These are phyloP conservation scores for Hypoxylon sp. DNA, from an alignment of 2,329 filamentous ascomycete genomes.

Conservation along the genomic window DNA sequence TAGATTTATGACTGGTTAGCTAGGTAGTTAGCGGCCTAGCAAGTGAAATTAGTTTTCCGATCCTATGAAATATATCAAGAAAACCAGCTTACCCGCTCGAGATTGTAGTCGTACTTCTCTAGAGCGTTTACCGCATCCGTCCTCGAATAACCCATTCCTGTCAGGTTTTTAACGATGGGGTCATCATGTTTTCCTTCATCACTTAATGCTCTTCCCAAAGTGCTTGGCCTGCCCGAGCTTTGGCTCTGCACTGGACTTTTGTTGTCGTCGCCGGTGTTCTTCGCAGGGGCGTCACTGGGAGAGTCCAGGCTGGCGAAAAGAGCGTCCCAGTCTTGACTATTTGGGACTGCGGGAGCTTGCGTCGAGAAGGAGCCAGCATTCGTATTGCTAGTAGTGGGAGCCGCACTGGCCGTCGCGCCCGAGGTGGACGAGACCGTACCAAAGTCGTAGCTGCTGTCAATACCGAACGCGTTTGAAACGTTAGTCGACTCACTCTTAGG, in stretches of 20 bases:
- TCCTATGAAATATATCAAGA: conserved; percentile 10
- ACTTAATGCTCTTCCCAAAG: conserved; percentile 74
- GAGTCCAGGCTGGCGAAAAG: conserved; percentile 87
- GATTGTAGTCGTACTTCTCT: conserved; percentile 95
- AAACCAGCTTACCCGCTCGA: conserved; percentile 80
- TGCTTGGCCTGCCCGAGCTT: conserved; percentile 45
- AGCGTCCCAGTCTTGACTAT: conserved; percentile 90
- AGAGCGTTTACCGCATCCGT: conserved; percentile 80
- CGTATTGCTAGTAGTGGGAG: conserved; percentile 54
- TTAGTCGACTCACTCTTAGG: conserved; percentile 64
- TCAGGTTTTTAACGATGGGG: conserved; percentile 89
- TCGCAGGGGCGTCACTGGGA: conserved; percentile 53
- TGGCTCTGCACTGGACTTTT: conserved; percentile 45
- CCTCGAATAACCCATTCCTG: conserved; percentile 87
- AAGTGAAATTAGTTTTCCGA: conserved; percentile 32
- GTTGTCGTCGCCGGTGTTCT: conserved; percentile 42
- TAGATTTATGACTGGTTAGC: conserved; percentile 64
- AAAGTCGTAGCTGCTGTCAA: conserved; percentile 71
- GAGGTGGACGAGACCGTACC: conserved; percentile 59
- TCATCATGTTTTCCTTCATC: conserved; percentile 87
- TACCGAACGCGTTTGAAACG: conserved; percentile 60
- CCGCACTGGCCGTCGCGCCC: conserved; percentile 46
- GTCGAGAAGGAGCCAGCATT: conserved; percentile 55
- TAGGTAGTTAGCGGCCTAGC: conserved; percentile 67
- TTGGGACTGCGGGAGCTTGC: conserved; percentile 57